A percentile compares a stretch with the other conserved stretches of the same genome.
Conservation (phyloP, 1,284 basidiomycete species). For the Athelia psychrophila region DNA sequence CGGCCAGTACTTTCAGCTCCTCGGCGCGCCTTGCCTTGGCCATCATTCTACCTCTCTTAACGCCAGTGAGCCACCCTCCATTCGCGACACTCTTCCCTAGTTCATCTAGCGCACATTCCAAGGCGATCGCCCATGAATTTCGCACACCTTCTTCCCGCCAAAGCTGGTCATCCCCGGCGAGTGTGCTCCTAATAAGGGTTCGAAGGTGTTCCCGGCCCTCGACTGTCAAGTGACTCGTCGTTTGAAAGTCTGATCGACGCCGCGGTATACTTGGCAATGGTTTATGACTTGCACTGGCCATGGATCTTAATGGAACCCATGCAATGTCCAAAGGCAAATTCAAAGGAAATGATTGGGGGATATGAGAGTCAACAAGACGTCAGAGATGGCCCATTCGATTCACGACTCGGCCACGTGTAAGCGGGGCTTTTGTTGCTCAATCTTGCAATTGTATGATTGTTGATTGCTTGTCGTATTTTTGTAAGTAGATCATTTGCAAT, state of each 20-base stretch:
- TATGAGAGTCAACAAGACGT: too few relatives aligned
- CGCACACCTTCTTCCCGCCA: constrained; percentile 8
- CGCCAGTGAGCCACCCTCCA: constrained; percentile 34
- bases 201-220: constrained; percentile 12
- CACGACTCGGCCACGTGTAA: too few relatives aligned
- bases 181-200: constrained; percentile 7
- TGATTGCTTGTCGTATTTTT: too few relatives aligned
- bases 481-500: too few relatives aligned
- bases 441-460: too few relatives aligned
- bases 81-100: constrained; percentile 29
- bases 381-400: too few relatives aligned
- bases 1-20: constrained; percentile 11
- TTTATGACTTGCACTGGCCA: constrained; percentile 2
- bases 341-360: too few relatives aligned
- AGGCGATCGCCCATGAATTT: constrained; percentile 32
- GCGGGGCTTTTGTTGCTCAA: too few relatives aligned
- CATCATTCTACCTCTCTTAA: constrained; percentile 11
- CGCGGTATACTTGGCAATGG: constrained; percentile 1
- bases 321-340: too few relatives aligned
- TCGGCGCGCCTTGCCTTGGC: constrained; percentile 8
- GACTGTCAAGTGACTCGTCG: constrained; percentile 8
- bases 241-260: neutral
- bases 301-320: neutral
- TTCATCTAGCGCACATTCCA: constrained; percentile 29
- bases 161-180: constrained; percentile 11